These are phyloP conservation scores for rapeseed (Brassica napus) DNA, from an alignment of 345 rosid species.

Conservation along the genomic window Da-Ae NC_063448.1:3919501-3920000, in stretches of 20 bases:
- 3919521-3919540: not conserved
- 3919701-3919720: constrained; percentile 66
- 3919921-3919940: constrained; percentile 36
- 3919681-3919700: constrained; percentile 63
- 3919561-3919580: not conserved
- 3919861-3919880: not conserved
- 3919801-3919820: constrained; percentile 87
- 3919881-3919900: not conserved
- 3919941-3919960: constrained; percentile 39
- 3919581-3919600: not conserved
- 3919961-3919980: constrained; percentile 47
- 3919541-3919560: not conserved
- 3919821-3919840: constrained; percentile 70
- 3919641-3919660: not conserved
- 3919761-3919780: constrained; percentile 73
- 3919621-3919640: not conserved
- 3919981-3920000: constrained; percentile 21
- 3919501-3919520: not conserved
- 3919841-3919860: not conserved
- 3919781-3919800: constrained; percentile 77
- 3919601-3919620: not conserved
- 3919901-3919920: not conserved
- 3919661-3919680: not conserved
- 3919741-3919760: constrained; percentile 64
- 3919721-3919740: constrained; percentile 80